These are phyloP conservation scores for Saposhnikovia divaricata DNA, from an alignment of 129 eudicot genomes.

Conservation along the genomic window DNA sequence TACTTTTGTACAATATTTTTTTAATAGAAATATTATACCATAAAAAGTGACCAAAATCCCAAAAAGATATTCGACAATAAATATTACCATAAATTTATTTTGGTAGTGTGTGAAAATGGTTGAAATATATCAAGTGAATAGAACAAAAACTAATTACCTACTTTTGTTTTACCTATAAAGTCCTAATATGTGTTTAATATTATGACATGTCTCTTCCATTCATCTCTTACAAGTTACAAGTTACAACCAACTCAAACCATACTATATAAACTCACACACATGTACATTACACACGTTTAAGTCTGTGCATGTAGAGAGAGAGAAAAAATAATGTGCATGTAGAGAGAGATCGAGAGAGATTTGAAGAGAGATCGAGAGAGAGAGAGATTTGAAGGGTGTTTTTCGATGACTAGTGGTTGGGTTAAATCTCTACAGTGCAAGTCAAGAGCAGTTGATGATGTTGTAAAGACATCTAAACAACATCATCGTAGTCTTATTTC, in stretches of 20 bases:
- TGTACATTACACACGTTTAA: background rate
- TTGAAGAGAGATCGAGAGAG: background rate
- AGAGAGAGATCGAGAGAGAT: background rate
- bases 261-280: background rate
- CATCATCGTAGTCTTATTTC: conserved; percentile 39
- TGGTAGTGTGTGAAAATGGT: background rate
- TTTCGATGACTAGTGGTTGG: conserved; percentile 69
- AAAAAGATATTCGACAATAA: background rate
- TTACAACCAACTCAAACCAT: conserved; percentile 11
- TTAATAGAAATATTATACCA: no score
- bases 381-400: background rate
- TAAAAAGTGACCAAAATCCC: no score
- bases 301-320: background rate
- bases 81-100: background rate
- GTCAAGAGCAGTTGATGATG: conserved; percentile 68
- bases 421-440: conserved; percentile 86
- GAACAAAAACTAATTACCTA: background rate
- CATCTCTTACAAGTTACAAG: no score
- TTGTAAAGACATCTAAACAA: conserved; percentile 24
- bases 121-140: background rate
- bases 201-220: conserved; percentile 32
- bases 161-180: background rate
- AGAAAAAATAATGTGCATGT: no score
- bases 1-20: no score
- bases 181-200: conserved; percentile 15